Evolutionary conservation across 2,329 filamentous ascomycete species (phyloP).

Genomic region (Aspergillus sp.): DNA sequence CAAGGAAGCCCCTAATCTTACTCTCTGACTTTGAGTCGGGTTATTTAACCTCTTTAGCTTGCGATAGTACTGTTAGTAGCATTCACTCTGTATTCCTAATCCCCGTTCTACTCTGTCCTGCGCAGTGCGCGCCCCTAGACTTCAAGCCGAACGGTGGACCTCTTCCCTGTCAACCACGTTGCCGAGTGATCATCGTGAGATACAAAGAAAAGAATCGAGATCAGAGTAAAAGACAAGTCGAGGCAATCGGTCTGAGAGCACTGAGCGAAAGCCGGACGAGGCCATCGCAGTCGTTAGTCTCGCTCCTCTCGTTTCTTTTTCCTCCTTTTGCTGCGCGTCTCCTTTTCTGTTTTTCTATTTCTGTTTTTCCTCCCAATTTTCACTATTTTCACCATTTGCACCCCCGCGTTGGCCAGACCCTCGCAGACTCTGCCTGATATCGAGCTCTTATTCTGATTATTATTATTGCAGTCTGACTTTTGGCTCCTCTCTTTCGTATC

Average conservation of each 20-base stretch:
- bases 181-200: slow-evolving; percentile 19
- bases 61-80: not conserved
- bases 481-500: not conserved
- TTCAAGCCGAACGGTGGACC: slow-evolving; percentile 10
- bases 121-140: not conserved
- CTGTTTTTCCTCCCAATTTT: not conserved
- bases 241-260: not conserved
- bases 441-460: not conserved
- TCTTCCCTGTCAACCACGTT: slow-evolving; percentile 28
- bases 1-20: not conserved
- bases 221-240: not conserved
- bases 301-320: slow-evolving; percentile 13
- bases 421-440: not conserved
- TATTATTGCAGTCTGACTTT: not conserved
- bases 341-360: not conserved
- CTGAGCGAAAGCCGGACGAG: not conserved
- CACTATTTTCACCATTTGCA: not conserved
- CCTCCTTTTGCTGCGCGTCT: slow-evolving; percentile 2
- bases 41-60: too few species aligned
- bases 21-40: not conserved
- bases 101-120: too few species aligned
- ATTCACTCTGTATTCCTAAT: not conserved
- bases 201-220: not conserved
- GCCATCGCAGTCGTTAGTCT: not conserved
- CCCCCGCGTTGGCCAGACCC: slow-evolving; percentile 25